phyloP scores from a whole-genome alignment of 129 eudicot species.

The Flaveria sonorensis region DNA sequence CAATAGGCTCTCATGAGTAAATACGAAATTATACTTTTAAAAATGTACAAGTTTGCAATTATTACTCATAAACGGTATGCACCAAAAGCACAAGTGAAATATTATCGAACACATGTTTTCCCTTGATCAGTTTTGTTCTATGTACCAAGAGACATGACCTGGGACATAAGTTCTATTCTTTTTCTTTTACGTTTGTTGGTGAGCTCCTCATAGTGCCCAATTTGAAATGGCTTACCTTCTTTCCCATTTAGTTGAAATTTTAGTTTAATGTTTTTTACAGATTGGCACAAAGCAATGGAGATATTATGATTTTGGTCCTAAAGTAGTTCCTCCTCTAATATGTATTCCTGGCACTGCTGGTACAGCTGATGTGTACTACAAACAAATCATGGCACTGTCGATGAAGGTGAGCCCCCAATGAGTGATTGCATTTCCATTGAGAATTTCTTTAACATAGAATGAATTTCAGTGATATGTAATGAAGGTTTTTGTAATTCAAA shows the following conservation, averaged over 20 bases:
- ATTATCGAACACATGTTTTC: neutral
- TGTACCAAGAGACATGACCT: neutral
- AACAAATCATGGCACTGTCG: constrained; percentile 93
- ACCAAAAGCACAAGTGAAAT: constrained; percentile 8
- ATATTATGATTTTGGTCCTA: constrained; percentile 95
- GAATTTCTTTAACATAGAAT: constrained; percentile 1
- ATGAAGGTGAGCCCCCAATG: constrained; percentile 58
- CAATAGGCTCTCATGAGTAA: no score
- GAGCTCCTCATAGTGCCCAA: neutral
- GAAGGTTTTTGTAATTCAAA: constrained; percentile 12
- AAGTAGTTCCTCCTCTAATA: constrained; percentile 89
- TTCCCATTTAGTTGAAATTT: neutral
- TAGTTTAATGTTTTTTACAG: constrained; percentile 33
- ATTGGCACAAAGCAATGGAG: constrained; percentile 95
- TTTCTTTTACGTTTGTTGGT: constrained; percentile 10
- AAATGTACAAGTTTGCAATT: neutral
- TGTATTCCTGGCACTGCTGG: constrained; percentile 93
- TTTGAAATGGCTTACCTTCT: neutral
- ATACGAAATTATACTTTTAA: neutral
- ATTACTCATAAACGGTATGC: neutral
- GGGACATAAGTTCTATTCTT: neutral
- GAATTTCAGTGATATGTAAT: neutral
- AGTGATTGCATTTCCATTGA: neutral
- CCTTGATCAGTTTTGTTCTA: neutral
- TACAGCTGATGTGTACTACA: constrained; percentile 96